Evolutionary conservation across 2,329 filamentous ascomycete genomes (phyloP).

Genomic region (Dothideomycetidae sp.): DNA sequence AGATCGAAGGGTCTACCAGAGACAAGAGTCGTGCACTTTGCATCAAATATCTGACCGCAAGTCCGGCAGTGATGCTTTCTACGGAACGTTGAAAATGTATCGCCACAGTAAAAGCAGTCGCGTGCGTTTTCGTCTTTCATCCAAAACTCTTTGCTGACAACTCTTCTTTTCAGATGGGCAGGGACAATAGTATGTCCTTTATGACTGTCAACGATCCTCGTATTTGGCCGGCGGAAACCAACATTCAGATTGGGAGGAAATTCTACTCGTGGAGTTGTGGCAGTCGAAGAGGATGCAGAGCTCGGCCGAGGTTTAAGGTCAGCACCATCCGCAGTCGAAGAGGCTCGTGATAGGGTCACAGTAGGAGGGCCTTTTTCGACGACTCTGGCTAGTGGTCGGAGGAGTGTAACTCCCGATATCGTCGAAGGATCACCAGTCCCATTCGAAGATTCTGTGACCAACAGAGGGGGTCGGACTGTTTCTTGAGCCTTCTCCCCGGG

Average conservation of each 20-base stretch:
- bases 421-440: conserved; percentile 15
- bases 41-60: conserved; percentile 97
- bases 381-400: conserved; percentile 4
- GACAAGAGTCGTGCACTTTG: conserved; percentile 87
- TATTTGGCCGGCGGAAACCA: conserved; percentile 6
- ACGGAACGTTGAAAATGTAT: conserved; percentile 81
- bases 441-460: background rate
- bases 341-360: conserved; percentile 31
- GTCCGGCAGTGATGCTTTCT: conserved; percentile 92
- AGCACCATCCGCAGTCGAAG: conserved; percentile 30
- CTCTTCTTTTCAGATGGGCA: conserved; percentile 63
- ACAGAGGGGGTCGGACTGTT: conserved; percentile 1
- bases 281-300: conserved; percentile 7
- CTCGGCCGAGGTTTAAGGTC: conserved; percentile 18
- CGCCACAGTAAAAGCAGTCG: conserved; percentile 86
- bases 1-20: conserved; percentile 79
- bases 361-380: conserved; percentile 22
- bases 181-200: conserved; percentile 21
- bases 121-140: conserved; percentile 98
- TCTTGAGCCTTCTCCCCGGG: conserved; percentile 6
- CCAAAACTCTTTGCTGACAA: conserved; percentile 93
- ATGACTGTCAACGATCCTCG: conserved; percentile 5
- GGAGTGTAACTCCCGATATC: conserved; percentile 12
- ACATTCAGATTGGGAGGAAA: conserved; percentile 10
- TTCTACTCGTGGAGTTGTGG: conserved; percentile 7